Percentiles rank a stretch among this genome's conserved stretches.
phyloP scores from a whole-genome alignment of 306 rosid species.

The Cucurbita moschata region DNA sequence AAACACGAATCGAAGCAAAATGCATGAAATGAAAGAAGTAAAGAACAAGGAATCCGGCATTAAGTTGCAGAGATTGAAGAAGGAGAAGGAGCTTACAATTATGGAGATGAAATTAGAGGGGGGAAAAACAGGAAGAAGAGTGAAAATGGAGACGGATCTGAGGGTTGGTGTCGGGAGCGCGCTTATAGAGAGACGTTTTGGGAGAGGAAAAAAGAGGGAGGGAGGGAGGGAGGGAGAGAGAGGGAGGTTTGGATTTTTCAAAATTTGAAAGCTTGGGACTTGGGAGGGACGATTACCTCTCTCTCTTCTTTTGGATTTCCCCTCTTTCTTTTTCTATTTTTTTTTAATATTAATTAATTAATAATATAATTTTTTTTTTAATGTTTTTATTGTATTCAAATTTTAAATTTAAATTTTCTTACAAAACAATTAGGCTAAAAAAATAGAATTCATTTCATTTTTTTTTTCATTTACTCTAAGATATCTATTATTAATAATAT shows the following conservation, averaged over 20 bases:
- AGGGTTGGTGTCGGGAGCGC: background rate
- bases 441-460: no score
- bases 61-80: background rate
- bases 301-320: slow-evolving; percentile 6
- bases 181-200: background rate
- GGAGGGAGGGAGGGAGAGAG: background rate
- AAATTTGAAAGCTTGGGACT: background rate
- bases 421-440: no score
- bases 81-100: background rate
- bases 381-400: no score
- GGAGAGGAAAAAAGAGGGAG: background rate
- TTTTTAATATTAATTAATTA: no score
- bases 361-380: no score
- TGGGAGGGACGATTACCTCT: slow-evolving; percentile 7
- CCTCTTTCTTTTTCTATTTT: background rate
- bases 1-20: background rate
- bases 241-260: background rate
- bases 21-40: background rate
- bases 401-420: no score
- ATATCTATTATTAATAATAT: no score
- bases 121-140: background rate
- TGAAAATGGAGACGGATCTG: background rate
- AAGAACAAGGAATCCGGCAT: background rate
- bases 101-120: background rate
- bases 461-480: no score